Evolutionary conservation across 495 filamentous ascomycete species (phyloP).

Genomic region (Cercophora sp.): DNA sequence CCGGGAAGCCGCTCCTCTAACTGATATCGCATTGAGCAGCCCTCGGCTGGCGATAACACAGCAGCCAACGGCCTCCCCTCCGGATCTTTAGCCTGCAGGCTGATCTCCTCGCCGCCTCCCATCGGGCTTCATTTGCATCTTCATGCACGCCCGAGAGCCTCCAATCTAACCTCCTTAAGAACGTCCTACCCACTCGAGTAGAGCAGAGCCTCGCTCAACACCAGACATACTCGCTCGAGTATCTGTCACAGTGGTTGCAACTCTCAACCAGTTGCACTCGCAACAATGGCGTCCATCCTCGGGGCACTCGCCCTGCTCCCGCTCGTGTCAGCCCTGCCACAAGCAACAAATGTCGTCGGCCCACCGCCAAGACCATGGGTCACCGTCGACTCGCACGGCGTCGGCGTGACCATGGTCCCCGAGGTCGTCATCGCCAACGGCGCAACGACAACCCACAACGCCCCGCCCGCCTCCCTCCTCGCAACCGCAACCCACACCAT

Average conservation of each 20-base stretch:
- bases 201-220: too few species aligned
- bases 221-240: too few species aligned
- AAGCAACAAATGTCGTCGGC: conserved; percentile 7
- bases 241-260: too few species aligned
- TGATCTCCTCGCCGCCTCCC: conserved; percentile 7
- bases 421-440: conserved; percentile 21
- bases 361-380: conserved; percentile 23
- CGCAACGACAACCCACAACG: conserved; percentile 18
- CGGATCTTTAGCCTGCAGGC: conserved; percentile 12
- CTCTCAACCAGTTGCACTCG: neutral
- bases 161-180: neutral
- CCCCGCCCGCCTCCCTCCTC: conserved; percentile 20
- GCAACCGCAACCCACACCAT: conserved; percentile 26
- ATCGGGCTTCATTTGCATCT: conserved; percentile 9
- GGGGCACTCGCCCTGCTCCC: too few species aligned
- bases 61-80: neutral
- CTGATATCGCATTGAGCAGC: neutral
- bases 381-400: conserved; percentile 21
- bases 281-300: too few species aligned
- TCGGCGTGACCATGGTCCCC: conserved; percentile 23
- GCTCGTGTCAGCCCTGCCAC: conserved; percentile 20
- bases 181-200: neutral
- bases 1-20: conserved; percentile 1
- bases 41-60: neutral
- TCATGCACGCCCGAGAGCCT: conserved; percentile 12